Conservation (phyloP, 2,329 filamentous ascomycete species). For the Alternaria sp. region DNA sequence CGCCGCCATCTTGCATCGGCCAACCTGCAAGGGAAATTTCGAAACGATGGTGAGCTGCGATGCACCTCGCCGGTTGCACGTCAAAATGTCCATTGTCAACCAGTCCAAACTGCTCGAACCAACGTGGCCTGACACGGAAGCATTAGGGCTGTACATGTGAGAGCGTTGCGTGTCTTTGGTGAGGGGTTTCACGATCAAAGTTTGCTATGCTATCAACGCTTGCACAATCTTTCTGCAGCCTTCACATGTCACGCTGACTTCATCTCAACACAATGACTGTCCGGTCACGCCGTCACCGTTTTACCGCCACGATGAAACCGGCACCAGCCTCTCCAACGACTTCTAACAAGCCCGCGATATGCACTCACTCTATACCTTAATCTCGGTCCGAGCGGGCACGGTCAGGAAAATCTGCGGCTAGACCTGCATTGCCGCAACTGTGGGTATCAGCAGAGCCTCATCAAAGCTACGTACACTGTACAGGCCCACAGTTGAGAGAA, state of each 20-base stretch:
- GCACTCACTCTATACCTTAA: slow-evolving; percentile 1
- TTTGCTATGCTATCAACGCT: not conserved
- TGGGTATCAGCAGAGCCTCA: slow-evolving; percentile 18
- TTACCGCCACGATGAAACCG: slow-evolving; percentile 6
- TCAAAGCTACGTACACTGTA: slow-evolving; percentile 8
- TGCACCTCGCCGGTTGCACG: slow-evolving; percentile 20
- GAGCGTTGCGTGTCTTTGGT: slow-evolving; percentile 5
- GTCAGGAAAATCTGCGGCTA: slow-evolving; percentile 22
- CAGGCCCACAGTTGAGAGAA: slow-evolving; percentile 3
- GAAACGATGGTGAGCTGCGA: slow-evolving; percentile 16
- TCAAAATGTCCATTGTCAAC: not conserved
- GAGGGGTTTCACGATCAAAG: not conserved
- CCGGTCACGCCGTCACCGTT: slow-evolving; percentile 1
- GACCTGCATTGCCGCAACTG: slow-evolving; percentile 20
- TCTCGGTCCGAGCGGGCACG: slow-evolving; percentile 13
- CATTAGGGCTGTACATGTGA: not conserved
- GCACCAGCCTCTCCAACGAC: slow-evolving; percentile 5
- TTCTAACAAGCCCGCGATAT: not conserved
- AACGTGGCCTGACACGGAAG: slow-evolving; percentile 4
- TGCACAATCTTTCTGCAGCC: not conserved
- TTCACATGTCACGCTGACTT: not conserved
- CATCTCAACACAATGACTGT: not conserved
- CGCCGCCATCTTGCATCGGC: slow-evolving; percentile 12
- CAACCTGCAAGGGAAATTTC: slow-evolving; percentile 12
- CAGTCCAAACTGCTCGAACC: not conserved